These are phyloP conservation scores for Mucor plumbeus DNA, from an alignment of 371 early-diverging fungal species.

Conservation along the genomic window DNA sequence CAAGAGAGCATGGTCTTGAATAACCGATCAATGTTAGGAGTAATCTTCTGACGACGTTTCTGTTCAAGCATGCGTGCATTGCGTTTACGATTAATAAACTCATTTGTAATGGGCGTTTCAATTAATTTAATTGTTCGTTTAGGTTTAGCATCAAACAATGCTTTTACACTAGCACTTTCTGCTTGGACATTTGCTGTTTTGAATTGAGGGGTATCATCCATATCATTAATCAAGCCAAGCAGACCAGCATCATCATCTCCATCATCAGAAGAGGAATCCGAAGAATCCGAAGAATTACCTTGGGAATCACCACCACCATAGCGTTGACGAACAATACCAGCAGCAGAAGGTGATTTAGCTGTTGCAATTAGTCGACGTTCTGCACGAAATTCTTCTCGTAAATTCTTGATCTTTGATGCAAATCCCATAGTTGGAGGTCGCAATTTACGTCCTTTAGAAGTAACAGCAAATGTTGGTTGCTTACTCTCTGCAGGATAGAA, in stretches of 20 bases:
- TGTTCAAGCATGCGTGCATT: slow-evolving; percentile 29
- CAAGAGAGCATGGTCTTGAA: slow-evolving; percentile 60
- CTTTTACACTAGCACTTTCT: slow-evolving; percentile 42
- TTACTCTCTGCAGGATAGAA: slow-evolving; percentile 23
- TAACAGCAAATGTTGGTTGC: slow-evolving; percentile 44
- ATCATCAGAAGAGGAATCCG: slow-evolving; percentile 38
- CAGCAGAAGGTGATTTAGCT: slow-evolving; percentile 48
- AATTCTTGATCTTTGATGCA: slow-evolving; percentile 35
- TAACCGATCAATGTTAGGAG: slow-evolving; percentile 52
- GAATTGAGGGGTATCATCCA: slow-evolving; percentile 11
- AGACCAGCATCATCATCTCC: slow-evolving; percentile 26
- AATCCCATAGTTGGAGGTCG: slow-evolving; percentile 51
- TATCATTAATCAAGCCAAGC: slow-evolving; percentile 34
- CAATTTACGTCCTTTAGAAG: slow-evolving; percentile 45
- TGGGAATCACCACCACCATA: slow-evolving; percentile 19
- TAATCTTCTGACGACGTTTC: slow-evolving; percentile 49
- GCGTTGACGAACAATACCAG: slow-evolving; percentile 25
- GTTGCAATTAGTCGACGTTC: slow-evolving; percentile 42
- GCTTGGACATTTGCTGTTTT: slow-evolving; percentile 27
- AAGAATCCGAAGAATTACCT: slow-evolving; percentile 33
- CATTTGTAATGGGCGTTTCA: slow-evolving; percentile 31
- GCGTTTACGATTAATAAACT: slow-evolving; percentile 19
- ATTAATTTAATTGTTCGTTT: slow-evolving; percentile 44
- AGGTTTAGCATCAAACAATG: slow-evolving; percentile 37
- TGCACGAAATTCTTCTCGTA: slow-evolving; percentile 42